Percentiles rank a stretch among this genome's conserved stretches.
Conservation (phyloP, 73 alveolate genomes). For the Stentor coeruleus region DNA sequence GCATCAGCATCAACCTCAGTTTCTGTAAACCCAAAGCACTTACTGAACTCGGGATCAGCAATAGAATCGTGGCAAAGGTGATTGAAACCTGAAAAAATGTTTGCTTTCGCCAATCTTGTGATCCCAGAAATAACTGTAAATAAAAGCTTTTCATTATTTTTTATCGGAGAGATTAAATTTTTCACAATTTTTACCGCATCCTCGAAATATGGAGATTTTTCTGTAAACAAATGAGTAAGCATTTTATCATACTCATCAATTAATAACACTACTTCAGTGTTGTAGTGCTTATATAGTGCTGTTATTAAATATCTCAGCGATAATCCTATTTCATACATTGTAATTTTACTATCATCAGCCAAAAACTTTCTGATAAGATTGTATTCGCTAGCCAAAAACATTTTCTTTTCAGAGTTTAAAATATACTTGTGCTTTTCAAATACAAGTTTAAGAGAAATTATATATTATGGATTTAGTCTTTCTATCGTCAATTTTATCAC, state of each 20-base stretch:
- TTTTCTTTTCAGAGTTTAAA: too few relatives aligned
- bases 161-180: not conserved
- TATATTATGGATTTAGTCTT: too few relatives aligned
- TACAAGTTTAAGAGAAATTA: too few relatives aligned
- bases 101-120: not conserved
- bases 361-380: too few relatives aligned
- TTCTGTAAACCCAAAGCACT: not conserved
- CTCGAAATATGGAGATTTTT: not conserved
- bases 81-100: not conserved
- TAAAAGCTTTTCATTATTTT: not conserved
- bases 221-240: too few relatives aligned
- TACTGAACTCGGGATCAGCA: not conserved
- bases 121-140: not conserved
- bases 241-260: not conserved
- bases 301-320: too few relatives aligned
- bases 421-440: too few relatives aligned
- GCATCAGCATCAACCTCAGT: not conserved
- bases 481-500: too few relatives aligned
- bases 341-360: too few relatives aligned
- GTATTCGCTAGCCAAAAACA: too few relatives aligned
- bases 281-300: too few relatives aligned
- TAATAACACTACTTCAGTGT: not conserved
- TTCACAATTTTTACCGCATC: not conserved
- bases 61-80: not conserved
- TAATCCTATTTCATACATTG: too few relatives aligned